Percentiles rank a stretch among this genome's conserved stretches.
These are phyloP conservation scores for Lepiota brunneoincarnata DNA, from an alignment of 768 basidiomycete genomes.

Conservation along the genomic window DNA sequence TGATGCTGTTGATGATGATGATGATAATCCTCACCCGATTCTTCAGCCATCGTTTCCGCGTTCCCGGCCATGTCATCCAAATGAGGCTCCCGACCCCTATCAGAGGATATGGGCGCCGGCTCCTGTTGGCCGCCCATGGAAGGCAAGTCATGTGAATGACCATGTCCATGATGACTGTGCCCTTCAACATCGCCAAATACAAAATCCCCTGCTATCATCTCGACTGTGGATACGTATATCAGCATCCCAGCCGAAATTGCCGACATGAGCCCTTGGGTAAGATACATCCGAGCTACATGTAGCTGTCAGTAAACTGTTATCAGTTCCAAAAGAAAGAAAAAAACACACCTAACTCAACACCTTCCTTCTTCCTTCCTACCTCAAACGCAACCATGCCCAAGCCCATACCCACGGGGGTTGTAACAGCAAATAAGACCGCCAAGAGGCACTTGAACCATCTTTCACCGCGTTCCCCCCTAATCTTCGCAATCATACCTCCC, in stretches of 20 bases:
- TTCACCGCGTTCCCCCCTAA: slow-evolving; percentile 7
- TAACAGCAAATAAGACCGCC: slow-evolving; percentile 65
- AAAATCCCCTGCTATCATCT: slow-evolving; percentile 87
- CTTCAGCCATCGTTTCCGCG: neutral
- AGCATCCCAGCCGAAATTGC: slow-evolving; percentile 84
- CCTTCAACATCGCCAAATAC: slow-evolving; percentile 63
- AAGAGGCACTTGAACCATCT: slow-evolving; percentile 51
- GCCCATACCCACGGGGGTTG: slow-evolving; percentile 68
- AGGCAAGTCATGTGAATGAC: slow-evolving; percentile 9
- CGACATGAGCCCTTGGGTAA: slow-evolving; percentile 73
- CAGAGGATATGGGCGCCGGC: neutral
- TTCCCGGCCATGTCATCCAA: neutral
- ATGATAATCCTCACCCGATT: slow-evolving; percentile 17
- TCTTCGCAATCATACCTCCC: neutral
- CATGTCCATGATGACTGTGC: slow-evolving; percentile 26
- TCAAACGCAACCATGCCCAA: slow-evolving; percentile 51
- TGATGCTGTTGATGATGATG: slow-evolving; percentile 25
- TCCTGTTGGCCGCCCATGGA: neutral
- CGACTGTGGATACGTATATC: slow-evolving; percentile 79
- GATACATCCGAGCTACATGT: slow-evolving; percentile 41
- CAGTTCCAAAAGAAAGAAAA: slow-evolving; percentile 1
- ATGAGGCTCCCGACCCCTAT: neutral
- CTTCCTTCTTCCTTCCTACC: slow-evolving; percentile 25
- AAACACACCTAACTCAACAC: slow-evolving; percentile 19
- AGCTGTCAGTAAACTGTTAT: neutral